A percentile compares a stretch with the other conserved stretches of the same genome.
These are phyloP conservation scores for Colletotrichum sp. DNA, from an alignment of 2,329 filamentous ascomycete genomes.

Conservation along the genomic window DNA sequence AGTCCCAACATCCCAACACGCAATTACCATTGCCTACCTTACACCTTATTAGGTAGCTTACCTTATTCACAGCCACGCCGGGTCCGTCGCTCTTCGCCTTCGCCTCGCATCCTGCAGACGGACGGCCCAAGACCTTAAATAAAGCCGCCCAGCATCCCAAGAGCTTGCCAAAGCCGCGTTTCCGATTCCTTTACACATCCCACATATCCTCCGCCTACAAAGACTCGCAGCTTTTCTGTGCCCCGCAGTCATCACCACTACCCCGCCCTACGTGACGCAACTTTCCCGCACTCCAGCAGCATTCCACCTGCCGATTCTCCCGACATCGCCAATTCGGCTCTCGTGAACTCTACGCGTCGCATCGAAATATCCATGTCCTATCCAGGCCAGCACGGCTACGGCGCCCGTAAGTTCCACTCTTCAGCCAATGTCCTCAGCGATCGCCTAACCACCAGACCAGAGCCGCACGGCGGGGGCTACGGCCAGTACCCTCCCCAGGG, in stretches of 20 bases:
- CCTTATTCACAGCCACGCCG: background rate
- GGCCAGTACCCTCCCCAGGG: slow-evolving; percentile 37
- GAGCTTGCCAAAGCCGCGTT: background rate
- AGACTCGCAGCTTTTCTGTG: background rate
- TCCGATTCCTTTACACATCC: background rate
- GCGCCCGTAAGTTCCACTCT: slow-evolving; percentile 31
- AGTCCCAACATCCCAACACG: background rate
- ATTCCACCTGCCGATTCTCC: background rate
- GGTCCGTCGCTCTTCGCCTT: background rate
- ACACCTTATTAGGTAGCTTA: background rate
- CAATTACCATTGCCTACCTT: background rate
- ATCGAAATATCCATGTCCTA: slow-evolving; percentile 34
- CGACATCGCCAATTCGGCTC: background rate
- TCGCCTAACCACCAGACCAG: background rate
- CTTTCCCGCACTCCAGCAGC: background rate
- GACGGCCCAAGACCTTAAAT: background rate
- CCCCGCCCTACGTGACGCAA: slow-evolving; percentile 13
- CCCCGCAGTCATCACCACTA: background rate
- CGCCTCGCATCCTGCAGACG: background rate
- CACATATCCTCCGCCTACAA: background rate
- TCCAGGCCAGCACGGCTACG: slow-evolving; percentile 36
- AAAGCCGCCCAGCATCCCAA: background rate
- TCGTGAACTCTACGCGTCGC: background rate
- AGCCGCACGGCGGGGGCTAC: slow-evolving; percentile 39
- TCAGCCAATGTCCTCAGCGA: background rate